Evolutionary conservation across 179 eudicot genomes (phyloP), one percentile per base, ranked within the genome.

Genomic region (Amaranthus tricolor): DNA sequence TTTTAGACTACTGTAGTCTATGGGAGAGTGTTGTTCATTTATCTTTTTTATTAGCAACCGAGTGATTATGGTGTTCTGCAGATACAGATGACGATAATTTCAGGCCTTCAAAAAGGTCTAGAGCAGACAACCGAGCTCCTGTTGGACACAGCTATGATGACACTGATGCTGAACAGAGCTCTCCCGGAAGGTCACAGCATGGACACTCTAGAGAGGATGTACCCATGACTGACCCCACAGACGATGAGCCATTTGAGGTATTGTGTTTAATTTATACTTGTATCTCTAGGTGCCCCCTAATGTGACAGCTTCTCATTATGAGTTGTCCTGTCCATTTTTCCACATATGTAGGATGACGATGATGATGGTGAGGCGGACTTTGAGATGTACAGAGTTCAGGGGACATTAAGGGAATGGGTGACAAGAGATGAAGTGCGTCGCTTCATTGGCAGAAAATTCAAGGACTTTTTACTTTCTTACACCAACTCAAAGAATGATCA

Each of bases 381-480:
- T 86, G 94, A 90, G 84, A 90, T 94, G 97, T 94, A 94, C 77
- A 85, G 85, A 24, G 90, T 94, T 53, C 98, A 94, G 60, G 98
- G 98, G 79, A 92, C 97, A 17, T 87, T 92, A 24, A 88, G 98
- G 81, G 98, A 94, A 77, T 94, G 98, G 98, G 98, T 94, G 66
- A 94, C 93, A 31, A 89, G 98, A 88, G 98, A 94, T 87, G 98
- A 94, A 88, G 98, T 94, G 10, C 89, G 96, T 31, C 90, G 93
- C 24, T 92, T 94, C 73, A 94, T 94, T 80, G 91, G 88, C 62
- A 94, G 86, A 77, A 92, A 94, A 63, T 92, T 94, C 79, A 94
- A 86, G 84, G 93, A 92, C 61, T 94, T 92, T 71, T 76, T 94
- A 79, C 87, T 83, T 20, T 90, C 90, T 21, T 92, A 88, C 62